Evolutionary conservation across 2,329 filamentous ascomycete species (phyloP), one percentile per base, ranked within the genome.

Genomic region (Trichoderma semiorbis): DNA sequence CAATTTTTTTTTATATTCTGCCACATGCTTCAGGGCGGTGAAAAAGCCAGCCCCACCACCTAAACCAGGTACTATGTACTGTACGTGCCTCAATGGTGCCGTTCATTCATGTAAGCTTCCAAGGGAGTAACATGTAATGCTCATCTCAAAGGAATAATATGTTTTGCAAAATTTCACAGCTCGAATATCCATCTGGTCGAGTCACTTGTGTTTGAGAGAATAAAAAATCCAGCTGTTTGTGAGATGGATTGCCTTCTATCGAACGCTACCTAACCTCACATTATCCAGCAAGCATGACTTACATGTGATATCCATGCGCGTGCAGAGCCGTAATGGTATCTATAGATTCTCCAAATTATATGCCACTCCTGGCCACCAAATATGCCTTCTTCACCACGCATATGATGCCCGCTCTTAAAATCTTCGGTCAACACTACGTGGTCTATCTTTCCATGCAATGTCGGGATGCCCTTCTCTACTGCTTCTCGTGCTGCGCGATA

Each of bases 1-100:
- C 69, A 74, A 77, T 74, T 73, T 77, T 77, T 77, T 76, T 64
- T 71, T 60, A 57, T 64, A 74, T 78, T 78, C 75, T 77, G 76
- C 76, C 74, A 34, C 26, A 11, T 36, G 58, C 47, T 60, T 28
- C 30, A 24, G 68, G 70, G 77, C 77, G 75, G 66, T 80, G 75
- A 67, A 53, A 30, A 32, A 2, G 30, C 2, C 2, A 11, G 57
- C 39, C 55, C 65, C 65, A 68, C 39, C 3, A 43, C 7, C 39
- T 8, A 43, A 43, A n/a, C 7, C 39, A 10, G 39, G 39, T 7
- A 36, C 34, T 18, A 32, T n/a, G 39, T 7, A 36, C 36, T n/a
- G 34, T 39, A 5, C 43, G 4, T 36, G n/a, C 36, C 32, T 60
- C 28, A 12, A 58, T n/a, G 24, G 3, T 30, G 28, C 47, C 12